Evolutionary conservation across 2,329 filamentous ascomycete genomes (phyloP).

Genomic region (Clonostachys rosea): DNA sequence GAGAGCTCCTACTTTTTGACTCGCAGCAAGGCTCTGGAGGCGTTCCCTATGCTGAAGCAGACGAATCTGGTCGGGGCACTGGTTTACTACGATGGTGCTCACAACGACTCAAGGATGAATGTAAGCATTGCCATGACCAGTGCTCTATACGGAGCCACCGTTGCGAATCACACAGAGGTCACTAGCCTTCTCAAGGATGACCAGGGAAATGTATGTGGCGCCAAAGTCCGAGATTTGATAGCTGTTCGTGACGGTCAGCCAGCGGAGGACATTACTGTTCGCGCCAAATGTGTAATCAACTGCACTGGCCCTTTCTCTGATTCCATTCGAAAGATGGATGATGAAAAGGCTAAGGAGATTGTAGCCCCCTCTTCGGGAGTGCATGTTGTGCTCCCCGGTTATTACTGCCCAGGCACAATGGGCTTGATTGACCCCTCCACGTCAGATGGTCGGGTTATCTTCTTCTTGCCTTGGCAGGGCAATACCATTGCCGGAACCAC

Average conservation of each 20-base stretch:
- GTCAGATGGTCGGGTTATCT: constrained; percentile 85
- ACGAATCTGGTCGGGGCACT: constrained; percentile 74
- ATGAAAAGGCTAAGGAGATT: constrained; percentile 66
- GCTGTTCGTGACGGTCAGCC: constrained; percentile 56
- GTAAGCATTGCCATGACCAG: constrained; percentile 84
- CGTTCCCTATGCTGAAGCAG: constrained; percentile 84
- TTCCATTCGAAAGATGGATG: constrained; percentile 80
- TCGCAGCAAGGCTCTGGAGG: constrained; percentile 78
- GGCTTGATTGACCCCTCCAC: constrained; percentile 82
- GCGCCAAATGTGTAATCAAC: constrained; percentile 80
- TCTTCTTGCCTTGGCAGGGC: constrained; percentile 91
- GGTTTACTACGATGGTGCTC: constrained; percentile 88
- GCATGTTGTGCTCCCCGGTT: constrained; percentile 81
- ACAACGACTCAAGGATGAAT: constrained; percentile 93
- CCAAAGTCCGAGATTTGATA: constrained; percentile 67
- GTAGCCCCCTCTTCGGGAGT: constrained; percentile 83
- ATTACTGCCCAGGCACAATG: constrained; percentile 83
- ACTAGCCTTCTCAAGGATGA: constrained; percentile 71
- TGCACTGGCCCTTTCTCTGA: constrained; percentile 87
- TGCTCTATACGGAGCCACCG: constrained; percentile 78
- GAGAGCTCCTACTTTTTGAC: constrained; percentile 87
- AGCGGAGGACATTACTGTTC: constrained; percentile 62
- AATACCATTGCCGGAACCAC: constrained; percentile 90
- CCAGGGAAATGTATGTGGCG: constrained; percentile 68
- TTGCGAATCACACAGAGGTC: constrained; percentile 81